Conservation (phyloP, 2,329 filamentous ascomycete genomes). For the Capronia coronata region DNA sequence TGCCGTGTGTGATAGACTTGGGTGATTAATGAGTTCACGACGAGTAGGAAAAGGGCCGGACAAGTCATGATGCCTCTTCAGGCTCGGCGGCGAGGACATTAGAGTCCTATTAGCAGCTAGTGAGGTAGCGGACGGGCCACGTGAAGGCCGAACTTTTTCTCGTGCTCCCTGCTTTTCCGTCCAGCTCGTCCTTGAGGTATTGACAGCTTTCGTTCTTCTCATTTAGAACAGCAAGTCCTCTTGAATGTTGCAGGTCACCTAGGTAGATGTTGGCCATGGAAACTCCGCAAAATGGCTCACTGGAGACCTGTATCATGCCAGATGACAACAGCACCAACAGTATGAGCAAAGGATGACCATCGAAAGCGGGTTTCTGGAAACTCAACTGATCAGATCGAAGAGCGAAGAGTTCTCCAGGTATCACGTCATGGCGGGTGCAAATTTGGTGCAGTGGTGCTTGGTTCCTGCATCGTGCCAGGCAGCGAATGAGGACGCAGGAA, state of each 20-base stretch:
- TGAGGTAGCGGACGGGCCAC: neutral
- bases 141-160: neutral
- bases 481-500: neutral
- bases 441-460: neutral
- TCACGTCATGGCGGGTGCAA: neutral
- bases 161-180: neutral
- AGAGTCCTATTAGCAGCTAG: neutral
- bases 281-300: neutral
- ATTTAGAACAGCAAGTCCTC: too few relatives aligned
- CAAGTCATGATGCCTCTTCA: neutral
- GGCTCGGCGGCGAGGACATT: neutral
- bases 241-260: too few relatives aligned
- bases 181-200: too few relatives aligned
- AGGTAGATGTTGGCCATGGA: too few relatives aligned
- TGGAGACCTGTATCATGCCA: neutral
- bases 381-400: neutral
- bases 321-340: neutral
- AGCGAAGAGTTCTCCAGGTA: neutral
- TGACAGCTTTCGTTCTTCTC: too few relatives aligned
- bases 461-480: neutral
- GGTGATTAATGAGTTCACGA: neutral
- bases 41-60: neutral
- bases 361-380: too few relatives aligned
- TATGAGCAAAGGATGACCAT: too few relatives aligned
- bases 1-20: neutral